Conservation (phyloP, 306 rosid species). For the Begonia masoniana region DNA sequence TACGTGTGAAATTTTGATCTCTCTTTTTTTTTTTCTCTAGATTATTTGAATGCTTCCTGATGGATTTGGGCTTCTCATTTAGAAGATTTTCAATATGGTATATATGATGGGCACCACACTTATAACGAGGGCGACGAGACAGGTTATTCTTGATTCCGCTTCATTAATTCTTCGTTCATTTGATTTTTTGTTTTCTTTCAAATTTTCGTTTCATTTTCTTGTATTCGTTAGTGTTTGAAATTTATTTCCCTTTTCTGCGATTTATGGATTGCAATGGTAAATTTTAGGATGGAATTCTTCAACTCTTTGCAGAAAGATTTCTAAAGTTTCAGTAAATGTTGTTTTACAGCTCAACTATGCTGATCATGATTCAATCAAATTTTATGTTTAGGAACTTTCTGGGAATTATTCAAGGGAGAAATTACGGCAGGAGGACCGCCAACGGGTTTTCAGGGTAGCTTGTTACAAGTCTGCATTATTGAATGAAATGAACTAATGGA, state of each 20-base stretch:
- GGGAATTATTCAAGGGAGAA: conserved; percentile 54
- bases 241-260: too few relatives aligned
- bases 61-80: conserved; percentile 14
- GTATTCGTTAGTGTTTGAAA: too few relatives aligned
- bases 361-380: conserved; percentile 4
- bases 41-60: conserved; percentile 1
- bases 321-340: neutral
- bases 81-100: conserved; percentile 73
- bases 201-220: too few relatives aligned
- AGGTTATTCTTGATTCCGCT: conserved; percentile 16
- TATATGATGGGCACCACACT: conserved; percentile 79
- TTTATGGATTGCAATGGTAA: too few relatives aligned
- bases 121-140: conserved; percentile 47
- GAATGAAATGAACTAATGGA: too few relatives aligned
- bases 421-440: conserved; percentile 58
- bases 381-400: conserved; percentile 48
- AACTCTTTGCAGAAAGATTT: too few relatives aligned
- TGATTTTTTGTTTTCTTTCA: too few relatives aligned
- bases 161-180: too few relatives aligned
- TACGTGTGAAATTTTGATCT: conserved; percentile 9
- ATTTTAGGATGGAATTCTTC: too few relatives aligned
- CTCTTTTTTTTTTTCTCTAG: neutral
- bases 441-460: conserved; percentile 82
- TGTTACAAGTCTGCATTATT: neutral
- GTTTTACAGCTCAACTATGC: too few relatives aligned